Evolutionary conservation across 129 eudicot genomes (phyloP), one percentile per base, ranked within the genome.

Genomic region (Saposhnikovia divaricata): DNA sequence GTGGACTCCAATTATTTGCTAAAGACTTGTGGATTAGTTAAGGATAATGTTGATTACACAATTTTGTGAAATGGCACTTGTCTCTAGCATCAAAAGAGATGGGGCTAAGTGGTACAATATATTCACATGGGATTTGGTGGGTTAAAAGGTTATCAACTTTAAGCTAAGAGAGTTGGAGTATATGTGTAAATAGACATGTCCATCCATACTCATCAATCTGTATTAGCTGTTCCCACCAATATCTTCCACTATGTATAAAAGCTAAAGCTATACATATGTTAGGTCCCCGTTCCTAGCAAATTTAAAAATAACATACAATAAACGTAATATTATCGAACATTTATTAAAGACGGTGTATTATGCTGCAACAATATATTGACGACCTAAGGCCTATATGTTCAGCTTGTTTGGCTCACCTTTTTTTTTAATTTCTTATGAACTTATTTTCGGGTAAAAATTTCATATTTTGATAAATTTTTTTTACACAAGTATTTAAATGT

Each of bases 81-180:
- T n/a, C 28, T 61, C 37, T 61, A 61, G 69, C 69, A 61, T 61
- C 34, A n/a, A 9, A 61, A 61, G 15, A 61, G 37, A 31, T 14
- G 73, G 73, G 73, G 73, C 73, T 28, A 23, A 61, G 69, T 61
- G 69, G n/a, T 51, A 19, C 59, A 4, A n/a, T 25, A 9, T 25
- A 9, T 25, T n/a, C 73, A 68, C 73, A 68, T 68, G 73, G 73
- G 73, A 12, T 68, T 34, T 68, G 73, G 73, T 68, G 73, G 73
- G 73, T 68, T 31, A 31, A 68, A 68, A 68, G 73, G 73, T 14
- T 23, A 31, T 28, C 40, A 68, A 34, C 73, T 68, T 68, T 68
- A 23, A 31, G 73, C 73, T 31, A 31, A 13, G 73, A 68, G 73
- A 15, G 73, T 31, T 31, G 69, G 37, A 68, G 40, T 68, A 34